Evolutionary conservation across 257 asterid genomes (phyloP).

Genomic region (Nicotiana attenuata): DNA sequence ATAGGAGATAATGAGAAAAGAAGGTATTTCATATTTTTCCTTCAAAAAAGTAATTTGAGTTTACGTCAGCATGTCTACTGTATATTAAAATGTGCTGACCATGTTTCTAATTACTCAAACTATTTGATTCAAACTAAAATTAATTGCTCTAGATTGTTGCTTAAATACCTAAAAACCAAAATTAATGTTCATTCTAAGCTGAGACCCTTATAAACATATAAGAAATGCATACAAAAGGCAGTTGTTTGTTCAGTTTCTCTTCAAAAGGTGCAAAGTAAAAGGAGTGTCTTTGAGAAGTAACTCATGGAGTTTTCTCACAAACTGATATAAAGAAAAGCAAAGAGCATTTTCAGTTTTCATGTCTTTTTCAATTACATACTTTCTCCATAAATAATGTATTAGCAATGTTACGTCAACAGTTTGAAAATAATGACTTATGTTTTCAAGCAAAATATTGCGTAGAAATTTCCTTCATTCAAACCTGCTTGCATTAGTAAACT

Average conservation of each 20-base stretch:
- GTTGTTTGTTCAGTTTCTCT: background rate
- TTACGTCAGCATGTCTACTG: background rate
- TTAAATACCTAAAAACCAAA: background rate
- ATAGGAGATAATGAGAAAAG: background rate
- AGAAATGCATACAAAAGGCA: background rate
- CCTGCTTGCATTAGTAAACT: background rate
- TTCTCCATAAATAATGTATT: background rate
- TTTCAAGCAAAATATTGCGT: background rate
- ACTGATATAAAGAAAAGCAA: background rate
- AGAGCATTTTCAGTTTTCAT: background rate
- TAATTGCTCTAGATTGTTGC: background rate
- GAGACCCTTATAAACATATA: background rate
- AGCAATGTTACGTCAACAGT: background rate
- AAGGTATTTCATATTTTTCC: background rate
- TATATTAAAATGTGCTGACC: background rate
- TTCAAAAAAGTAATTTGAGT: background rate
- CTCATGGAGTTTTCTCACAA: background rate
- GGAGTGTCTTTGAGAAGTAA: background rate
- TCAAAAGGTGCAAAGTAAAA: background rate
- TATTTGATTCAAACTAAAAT: background rate
- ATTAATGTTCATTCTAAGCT: background rate
- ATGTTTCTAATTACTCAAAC: background rate
- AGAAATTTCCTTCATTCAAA: background rate
- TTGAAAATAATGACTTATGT: background rate
- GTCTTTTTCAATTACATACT: background rate